Evolutionary conservation across 768 basidiomycete species (phyloP).

Genomic region (Hypholoma fasciculare): DNA sequence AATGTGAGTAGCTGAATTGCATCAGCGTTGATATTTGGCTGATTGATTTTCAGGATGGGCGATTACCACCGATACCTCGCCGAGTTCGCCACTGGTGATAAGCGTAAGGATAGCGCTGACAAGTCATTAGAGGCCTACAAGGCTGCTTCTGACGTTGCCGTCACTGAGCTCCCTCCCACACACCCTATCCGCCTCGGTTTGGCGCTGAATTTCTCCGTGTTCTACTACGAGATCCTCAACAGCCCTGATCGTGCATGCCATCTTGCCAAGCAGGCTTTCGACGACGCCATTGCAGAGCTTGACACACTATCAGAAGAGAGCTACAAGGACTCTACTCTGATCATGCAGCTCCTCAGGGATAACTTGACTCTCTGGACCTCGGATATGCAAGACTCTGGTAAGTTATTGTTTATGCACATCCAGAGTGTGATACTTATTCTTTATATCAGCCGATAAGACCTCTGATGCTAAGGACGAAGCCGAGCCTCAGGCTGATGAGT

Average conservation of each 20-base stretch:
- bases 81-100: slow-evolving; percentile 97
- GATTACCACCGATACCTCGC: slow-evolving; percentile 99
- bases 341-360: slow-evolving; percentile 95
- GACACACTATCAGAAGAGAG: slow-evolving; percentile 98
- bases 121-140: slow-evolving; percentile 98
- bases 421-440: slow-evolving; percentile 3
- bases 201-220: slow-evolving; percentile 98
- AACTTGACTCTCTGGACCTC: slow-evolving; percentile 98
- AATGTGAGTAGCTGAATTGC: slow-evolving; percentile 59
- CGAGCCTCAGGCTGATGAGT: slow-evolving; percentile 69
- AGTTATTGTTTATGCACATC: slow-evolving; percentile 24
- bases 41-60: slow-evolving; percentile 76
- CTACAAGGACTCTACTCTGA: slow-evolving; percentile 98
- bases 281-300: slow-evolving; percentile 98
- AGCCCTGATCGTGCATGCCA: slow-evolving; percentile 98
- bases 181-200: slow-evolving; percentile 99
- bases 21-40: slow-evolving; percentile 3
- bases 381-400: slow-evolving; percentile 93
- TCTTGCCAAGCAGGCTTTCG: slow-evolving; percentile 98
- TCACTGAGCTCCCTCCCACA: slow-evolving; percentile 92
- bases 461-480: slow-evolving; percentile 71
- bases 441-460: slow-evolving; percentile 58
- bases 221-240: slow-evolving; percentile 99
- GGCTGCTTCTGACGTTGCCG: slow-evolving; percentile 95
- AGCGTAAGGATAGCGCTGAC: slow-evolving; percentile 95